Evolutionary conservation across 306 rosid species (phyloP), one percentile per base, ranked within the genome.

Genomic region (Rubus idaeus): DNA sequence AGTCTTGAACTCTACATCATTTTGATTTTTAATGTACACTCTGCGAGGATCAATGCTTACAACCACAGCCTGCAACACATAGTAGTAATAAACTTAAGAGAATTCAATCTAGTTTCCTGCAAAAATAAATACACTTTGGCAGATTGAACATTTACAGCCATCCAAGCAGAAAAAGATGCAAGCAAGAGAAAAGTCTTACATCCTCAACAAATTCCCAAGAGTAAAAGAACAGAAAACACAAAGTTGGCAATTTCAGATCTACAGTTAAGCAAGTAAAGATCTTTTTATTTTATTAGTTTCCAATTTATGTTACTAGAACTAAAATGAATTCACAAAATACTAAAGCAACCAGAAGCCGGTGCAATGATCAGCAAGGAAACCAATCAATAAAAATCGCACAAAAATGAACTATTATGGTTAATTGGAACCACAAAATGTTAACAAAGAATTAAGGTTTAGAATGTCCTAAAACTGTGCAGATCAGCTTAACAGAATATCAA

Each of bases 11-110:
- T 88, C 86, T 66, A 92, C 96, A 70, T 92, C 99, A 46, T 80
- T 74, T 50, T 93, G 89, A 81, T 83, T 79, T 86, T 88, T 88
- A 51, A 91, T n/a, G 20, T 92, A 89, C 71, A 89, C 94, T 77
- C 97, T 91, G 57, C 90, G 90, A 74, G 98, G 99, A 88, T 95
- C 99, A 65, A 95, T 87, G 75, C 99, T 95, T 26, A 95, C 98
- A 62, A 92, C 97, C 74, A 95, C 99, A 49, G 99, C 99, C 99
- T 95, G 92, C 60, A 61, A 68, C 45, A 67, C 55, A 74, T 75
- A 83, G 17, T 73, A 47, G 40, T 58, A 76, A 57, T 65, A 70
- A 76, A 63, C 46, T 40, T 39, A 51, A 68, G 60, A 39, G 30
- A 56, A 72, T 14, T 75, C 72, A 49, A 30, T 14, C 46, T n/a